Percentiles rank a stretch among this genome's conserved stretches.
Evolutionary conservation across 371 early-diverging fungal species (phyloP).

Genomic region (Mucor lusitanicus): DNA sequence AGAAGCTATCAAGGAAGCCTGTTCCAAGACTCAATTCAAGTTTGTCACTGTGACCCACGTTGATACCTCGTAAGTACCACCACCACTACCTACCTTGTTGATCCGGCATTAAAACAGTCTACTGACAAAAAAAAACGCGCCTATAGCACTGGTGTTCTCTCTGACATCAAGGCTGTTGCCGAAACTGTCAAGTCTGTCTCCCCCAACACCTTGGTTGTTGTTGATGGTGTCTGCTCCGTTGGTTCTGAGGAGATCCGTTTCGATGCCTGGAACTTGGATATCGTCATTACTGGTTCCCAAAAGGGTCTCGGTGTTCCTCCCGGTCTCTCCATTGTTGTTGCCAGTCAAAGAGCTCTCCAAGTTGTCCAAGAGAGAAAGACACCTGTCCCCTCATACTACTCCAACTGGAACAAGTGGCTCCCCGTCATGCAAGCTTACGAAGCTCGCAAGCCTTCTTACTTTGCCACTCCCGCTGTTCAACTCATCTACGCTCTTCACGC

Average conservation of each 20-base stretch:
- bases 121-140: background rate
- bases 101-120: background rate
- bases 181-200: conserved; percentile 73
- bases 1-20: conserved; percentile 52
- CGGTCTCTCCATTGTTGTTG: conserved; percentile 85
- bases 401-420: conserved; percentile 83
- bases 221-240: conserved; percentile 96
- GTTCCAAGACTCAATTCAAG: conserved; percentile 70
- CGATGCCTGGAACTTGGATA: conserved; percentile 90
- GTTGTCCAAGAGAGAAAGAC: conserved; percentile 73
- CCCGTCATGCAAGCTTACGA: conserved; percentile 97
- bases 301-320: conserved; percentile 94
- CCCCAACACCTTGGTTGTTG: conserved; percentile 86
- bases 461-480: conserved; percentile 96
- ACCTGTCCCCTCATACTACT: conserved; percentile 75
- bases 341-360: conserved; percentile 71
- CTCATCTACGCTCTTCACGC: conserved; percentile 86
- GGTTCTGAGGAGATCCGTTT: conserved; percentile 90
- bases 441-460: conserved; percentile 87
- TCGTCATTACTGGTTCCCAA: conserved; percentile 89
- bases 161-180: conserved; percentile 80
- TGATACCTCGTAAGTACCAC: conserved; percentile 80
- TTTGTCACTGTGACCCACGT: conserved; percentile 92
- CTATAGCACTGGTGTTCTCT: conserved; percentile 78
- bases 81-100: no score